A percentile compares a stretch with the other conserved stretches of the same genome.
Evolutionary conservation across 805 yeast genomes (phyloP).

Genomic region (Candida golubevii): DNA sequence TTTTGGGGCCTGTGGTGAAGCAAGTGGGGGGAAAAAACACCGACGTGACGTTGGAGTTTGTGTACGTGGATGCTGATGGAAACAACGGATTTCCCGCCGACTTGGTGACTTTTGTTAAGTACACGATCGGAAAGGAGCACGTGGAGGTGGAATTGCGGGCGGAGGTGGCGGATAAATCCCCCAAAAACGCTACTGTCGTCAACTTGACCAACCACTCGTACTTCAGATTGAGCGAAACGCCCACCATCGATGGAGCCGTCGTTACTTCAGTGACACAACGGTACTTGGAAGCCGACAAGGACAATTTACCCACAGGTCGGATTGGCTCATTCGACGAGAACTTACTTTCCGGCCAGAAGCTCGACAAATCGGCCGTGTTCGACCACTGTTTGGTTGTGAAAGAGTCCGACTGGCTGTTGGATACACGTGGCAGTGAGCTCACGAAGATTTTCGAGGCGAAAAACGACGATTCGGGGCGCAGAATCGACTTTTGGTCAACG

Average conservation of each 20-base stretch:
- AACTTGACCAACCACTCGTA: constrained; percentile 62
- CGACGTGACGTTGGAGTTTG: constrained; percentile 33
- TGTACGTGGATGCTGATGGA: constrained; percentile 42
- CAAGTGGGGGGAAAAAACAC: constrained; percentile 22
- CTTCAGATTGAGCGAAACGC: constrained; percentile 43
- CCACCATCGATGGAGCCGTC: constrained; percentile 29
- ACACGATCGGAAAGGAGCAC: constrained; percentile 36
- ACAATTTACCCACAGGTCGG: constrained; percentile 45
- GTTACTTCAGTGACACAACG: constrained; percentile 35
- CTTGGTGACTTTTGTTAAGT: constrained; percentile 43
- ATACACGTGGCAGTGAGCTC: constrained; percentile 42
- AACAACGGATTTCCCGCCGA: constrained; percentile 61
- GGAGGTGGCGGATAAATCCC: constrained; percentile 21
- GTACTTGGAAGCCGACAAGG: constrained; percentile 39
- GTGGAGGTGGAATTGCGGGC: constrained; percentile 49
- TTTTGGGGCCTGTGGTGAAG: constrained; percentile 51
- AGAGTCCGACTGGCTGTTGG: constrained; percentile 31
- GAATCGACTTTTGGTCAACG: constrained; percentile 46
- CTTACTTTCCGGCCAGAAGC: constrained; percentile 16
- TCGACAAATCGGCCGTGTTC: constrained; percentile 14
- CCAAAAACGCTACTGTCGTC: constrained; percentile 44
- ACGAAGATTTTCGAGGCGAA: constrained; percentile 39
- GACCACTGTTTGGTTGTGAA: constrained; percentile 49
- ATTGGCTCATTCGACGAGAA: constrained; percentile 16
- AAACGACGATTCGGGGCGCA: constrained; percentile 41